These are phyloP conservation scores for Acanthamoeba royreba DNA, from an alignment of 208 protist species.

Conservation along the genomic window DNA sequence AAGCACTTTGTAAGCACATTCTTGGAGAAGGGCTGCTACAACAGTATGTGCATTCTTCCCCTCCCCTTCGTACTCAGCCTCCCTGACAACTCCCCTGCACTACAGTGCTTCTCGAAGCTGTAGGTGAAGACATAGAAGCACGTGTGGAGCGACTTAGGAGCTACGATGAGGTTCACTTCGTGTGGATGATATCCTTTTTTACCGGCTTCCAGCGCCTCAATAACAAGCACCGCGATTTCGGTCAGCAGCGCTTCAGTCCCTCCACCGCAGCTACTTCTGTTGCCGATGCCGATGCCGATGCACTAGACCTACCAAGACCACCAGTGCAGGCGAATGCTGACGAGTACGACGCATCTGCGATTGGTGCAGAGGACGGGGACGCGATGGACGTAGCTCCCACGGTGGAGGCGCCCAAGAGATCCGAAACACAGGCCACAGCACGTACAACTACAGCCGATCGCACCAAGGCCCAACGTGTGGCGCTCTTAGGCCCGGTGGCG, in stretches of 20 bases:
- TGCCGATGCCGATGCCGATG: background rate
- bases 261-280: background rate
- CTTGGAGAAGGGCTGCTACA: conserved; percentile 11
- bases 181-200: conserved; percentile 36
- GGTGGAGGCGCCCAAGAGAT: background rate
- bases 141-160: background rate
- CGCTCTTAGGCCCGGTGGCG: background rate
- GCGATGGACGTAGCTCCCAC: too few species aligned
- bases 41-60: background rate
- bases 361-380: background rate
- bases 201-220: background rate
- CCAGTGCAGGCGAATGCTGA: background rate
- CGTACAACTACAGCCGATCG: background rate
- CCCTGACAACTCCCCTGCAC: background rate
- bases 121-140: background rate
- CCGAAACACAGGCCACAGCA: background rate
- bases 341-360: background rate
- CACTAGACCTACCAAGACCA: too few species aligned
- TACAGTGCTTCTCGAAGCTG: background rate
- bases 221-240: background rate
- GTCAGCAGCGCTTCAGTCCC: background rate
- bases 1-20: background rate
- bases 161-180: background rate
- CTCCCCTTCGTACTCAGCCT: background rate
- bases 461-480: background rate